These are phyloP conservation scores for Chloromonas sp. DNA, from an alignment of 163 green algal species.

Conservation along the genomic window DNA sequence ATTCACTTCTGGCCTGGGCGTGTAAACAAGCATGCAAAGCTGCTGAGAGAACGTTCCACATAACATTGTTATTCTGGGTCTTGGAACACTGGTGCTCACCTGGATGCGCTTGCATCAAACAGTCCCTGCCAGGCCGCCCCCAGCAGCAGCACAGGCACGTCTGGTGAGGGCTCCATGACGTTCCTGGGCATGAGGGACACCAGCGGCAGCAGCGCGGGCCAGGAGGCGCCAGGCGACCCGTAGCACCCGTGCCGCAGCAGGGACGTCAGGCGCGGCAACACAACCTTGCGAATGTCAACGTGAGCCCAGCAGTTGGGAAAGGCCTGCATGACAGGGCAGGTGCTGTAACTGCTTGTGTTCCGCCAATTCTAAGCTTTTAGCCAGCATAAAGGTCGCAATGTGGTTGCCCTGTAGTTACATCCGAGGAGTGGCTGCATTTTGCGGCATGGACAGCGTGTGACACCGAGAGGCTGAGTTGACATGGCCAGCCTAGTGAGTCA, in stretches of 20 bases:
- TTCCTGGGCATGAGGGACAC: slow-evolving; percentile 49
- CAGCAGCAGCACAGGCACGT: slow-evolving; percentile 29
- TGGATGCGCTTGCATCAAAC: neutral
- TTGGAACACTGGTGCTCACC: neutral
- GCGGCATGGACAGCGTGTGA: neutral
- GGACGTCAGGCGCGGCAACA: slow-evolving; percentile 53
- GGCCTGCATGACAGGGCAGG: neutral
- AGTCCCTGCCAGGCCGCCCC: slow-evolving; percentile 32
- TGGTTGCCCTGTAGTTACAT: neutral
- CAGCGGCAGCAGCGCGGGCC: slow-evolving; percentile 65
- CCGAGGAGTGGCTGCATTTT: neutral
- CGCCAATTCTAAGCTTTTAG: neutral
- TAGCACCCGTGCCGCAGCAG: slow-evolving; percentile 65
- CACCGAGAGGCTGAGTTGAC: neutral
- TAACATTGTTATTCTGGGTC: no score
- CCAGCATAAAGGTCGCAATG: neutral
- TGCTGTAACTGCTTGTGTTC: neutral
- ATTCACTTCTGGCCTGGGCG: neutral
- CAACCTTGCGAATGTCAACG: slow-evolving; percentile 43
- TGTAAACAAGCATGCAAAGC: neutral
- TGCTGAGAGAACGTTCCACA: no score
- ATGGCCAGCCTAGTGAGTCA: neutral
- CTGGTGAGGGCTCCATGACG: slow-evolving; percentile 27
- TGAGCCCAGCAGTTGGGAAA: slow-evolving; percentile 20
- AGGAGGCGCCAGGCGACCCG: slow-evolving; percentile 50